These are phyloP conservation scores for Pulveroboletus frians DNA, from an alignment of 768 basidiomycete species.

Conservation along the genomic window DNA sequence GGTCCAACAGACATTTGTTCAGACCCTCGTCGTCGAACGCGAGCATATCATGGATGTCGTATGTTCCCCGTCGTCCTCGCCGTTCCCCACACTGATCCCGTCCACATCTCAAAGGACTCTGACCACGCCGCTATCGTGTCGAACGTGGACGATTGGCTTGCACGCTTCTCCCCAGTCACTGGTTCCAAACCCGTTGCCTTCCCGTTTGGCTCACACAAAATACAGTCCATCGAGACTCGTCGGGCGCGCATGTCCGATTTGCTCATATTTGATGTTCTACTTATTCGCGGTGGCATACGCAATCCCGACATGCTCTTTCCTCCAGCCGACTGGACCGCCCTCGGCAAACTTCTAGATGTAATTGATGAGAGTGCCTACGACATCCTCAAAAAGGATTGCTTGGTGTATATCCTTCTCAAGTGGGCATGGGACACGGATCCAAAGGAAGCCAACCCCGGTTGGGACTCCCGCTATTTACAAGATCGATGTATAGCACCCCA, in stretches of 20 bases:
- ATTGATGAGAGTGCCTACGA: slow-evolving; percentile 66
- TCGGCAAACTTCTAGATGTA: slow-evolving; percentile 54
- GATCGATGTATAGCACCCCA: slow-evolving; percentile 70
- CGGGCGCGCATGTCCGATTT: slow-evolving; percentile 56
- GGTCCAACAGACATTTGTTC: slow-evolving; percentile 8
- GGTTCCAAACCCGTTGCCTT: slow-evolving; percentile 37
- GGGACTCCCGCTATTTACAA: slow-evolving; percentile 39
- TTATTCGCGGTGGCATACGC: slow-evolving; percentile 57
- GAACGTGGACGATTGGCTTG: slow-evolving; percentile 23
- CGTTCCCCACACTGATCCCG: neutral
- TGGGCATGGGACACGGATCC: slow-evolving; percentile 72
- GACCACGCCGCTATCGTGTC: neutral
- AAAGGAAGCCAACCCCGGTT: slow-evolving; percentile 33
- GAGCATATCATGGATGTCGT: slow-evolving; percentile 26
- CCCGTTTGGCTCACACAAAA: slow-evolving; percentile 52
- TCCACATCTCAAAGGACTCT: slow-evolving; percentile 13
- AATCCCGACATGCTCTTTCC: slow-evolving; percentile 64
- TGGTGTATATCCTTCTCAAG: slow-evolving; percentile 77
- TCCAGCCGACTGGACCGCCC: slow-evolving; percentile 48
- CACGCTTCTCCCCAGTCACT: slow-evolving; percentile 43
- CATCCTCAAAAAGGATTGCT: slow-evolving; percentile 70
- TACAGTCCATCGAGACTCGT: slow-evolving; percentile 56
- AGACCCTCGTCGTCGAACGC: neutral
- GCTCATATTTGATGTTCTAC: slow-evolving; percentile 71
- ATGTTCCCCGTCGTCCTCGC: slow-evolving; percentile 10